phyloP scores from a whole-genome alignment of 495 filamentous ascomycete species.

The Tuber calosporum region DNA sequence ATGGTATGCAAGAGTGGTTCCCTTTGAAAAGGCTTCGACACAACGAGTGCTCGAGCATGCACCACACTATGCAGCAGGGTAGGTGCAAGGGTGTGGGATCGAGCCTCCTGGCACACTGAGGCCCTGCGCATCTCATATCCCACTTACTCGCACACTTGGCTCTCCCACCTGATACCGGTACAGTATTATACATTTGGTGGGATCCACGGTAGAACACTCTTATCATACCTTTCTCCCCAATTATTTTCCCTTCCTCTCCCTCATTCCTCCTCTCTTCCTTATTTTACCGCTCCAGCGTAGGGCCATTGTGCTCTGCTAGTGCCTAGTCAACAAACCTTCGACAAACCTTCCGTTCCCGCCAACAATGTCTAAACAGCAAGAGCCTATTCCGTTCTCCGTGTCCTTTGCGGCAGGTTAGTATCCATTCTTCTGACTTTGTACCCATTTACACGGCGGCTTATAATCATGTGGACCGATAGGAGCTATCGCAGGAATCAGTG shows the following conservation, averaged over 20 bases:
- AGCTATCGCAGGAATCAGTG: slow-evolving; percentile 84
- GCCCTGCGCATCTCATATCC: background rate
- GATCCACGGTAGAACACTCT: background rate
- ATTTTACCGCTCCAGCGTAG: background rate
- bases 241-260: background rate
- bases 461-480: slow-evolving; percentile 43
- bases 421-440: slow-evolving; percentile 16
- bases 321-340: background rate
- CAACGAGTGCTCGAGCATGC: too few species aligned
- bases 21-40: too few species aligned
- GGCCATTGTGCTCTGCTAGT: background rate
- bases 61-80: too few species aligned
- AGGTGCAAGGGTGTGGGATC: background rate
- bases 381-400: slow-evolving; percentile 41
- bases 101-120: background rate
- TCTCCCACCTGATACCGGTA: background rate
- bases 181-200: background rate
- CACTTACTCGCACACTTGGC: background rate
- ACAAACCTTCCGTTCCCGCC: slow-evolving; percentile 3
- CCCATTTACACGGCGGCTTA: slow-evolving; percentile 13
- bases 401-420: slow-evolving; percentile 39
- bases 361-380: slow-evolving; percentile 34
- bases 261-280: background rate
- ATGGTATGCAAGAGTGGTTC: too few species aligned
- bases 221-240: background rate